Evolutionary conservation across 202 grass and related monocot species (phyloP), one percentile per base, ranked within the genome.

Genomic region (Schoenoplectus tabernaemontani): DNA sequence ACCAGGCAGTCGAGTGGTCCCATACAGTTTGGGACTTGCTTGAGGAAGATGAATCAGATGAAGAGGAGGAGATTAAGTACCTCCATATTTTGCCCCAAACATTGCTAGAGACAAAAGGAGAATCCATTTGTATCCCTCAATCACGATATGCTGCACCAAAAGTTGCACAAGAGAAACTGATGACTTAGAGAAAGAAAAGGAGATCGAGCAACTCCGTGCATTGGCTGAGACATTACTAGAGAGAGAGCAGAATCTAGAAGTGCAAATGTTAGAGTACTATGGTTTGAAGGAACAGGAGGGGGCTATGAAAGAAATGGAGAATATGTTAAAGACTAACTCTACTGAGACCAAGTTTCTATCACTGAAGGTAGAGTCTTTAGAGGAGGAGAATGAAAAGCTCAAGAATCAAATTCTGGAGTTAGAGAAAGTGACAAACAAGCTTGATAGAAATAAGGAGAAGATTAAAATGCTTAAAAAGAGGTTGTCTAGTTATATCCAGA

Each of bases 311-410:
- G 89, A 92, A 70, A 85, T 98, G 76, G 91, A 92, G 86, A 57
- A 67, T 53, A 68, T 81, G 75, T 62, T 69, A 64, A 63, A 76
- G 41, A 59, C 47, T 16, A 89, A 81, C 58, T 78, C 79, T 44
- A 7, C 37, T 7, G 90, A 98, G 81, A 65, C 76, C 20, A 89
- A 89, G 74, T 44, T 83, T 24, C 78, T 95, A 42, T 59, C 70
- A 39, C 68, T 76, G 6, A 91, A 71, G 79, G 85, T 88, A 9
- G n/a, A 87, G 23, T 80, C 91, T 30, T 79, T 98, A 83, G 79
- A 86, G 74, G 88, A 89, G 37, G 96, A 98, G 85, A 98, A 98
- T 82, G 83, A 65, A 41, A 66, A 22, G 81, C 91, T 98, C 58
- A 78, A 87, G 53, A 76, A 57, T 53, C 68, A 89, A 67, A 64